Evolutionary conservation across 768 basidiomycete genomes (phyloP).

Genomic region (Calocybe cyanea): DNA sequence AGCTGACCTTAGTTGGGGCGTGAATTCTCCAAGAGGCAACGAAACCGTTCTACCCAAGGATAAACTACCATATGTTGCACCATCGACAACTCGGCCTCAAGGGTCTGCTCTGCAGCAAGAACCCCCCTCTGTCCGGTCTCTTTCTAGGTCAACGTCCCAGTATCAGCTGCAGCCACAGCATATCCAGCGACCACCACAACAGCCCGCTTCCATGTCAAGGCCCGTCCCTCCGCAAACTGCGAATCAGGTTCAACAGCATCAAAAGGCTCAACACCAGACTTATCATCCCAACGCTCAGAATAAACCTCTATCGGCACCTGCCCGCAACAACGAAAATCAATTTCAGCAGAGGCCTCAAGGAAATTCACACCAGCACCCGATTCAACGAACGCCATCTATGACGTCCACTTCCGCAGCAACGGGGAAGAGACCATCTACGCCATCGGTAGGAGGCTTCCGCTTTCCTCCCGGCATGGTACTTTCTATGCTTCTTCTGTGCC

Average conservation of each 20-base stretch:
- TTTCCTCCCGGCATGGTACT: conserved; percentile 44
- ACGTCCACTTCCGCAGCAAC: conserved; percentile 1
- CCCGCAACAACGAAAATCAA: conserved; percentile 14
- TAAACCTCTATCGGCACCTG: neutral
- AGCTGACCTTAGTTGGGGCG: conserved; percentile 18
- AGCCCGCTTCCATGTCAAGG: neutral
- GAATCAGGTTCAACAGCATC: conserved; percentile 1
- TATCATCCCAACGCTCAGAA: neutral
- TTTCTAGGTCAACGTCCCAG: conserved; percentile 7
- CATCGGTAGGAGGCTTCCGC: conserved; percentile 47
- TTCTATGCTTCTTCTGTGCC: conserved; percentile 2
- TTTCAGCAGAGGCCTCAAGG: conserved; percentile 1
- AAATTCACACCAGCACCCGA: conserved; percentile 16
- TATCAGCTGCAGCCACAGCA: conserved; percentile 4
- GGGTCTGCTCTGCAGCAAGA: neutral
- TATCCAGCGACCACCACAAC: neutral
- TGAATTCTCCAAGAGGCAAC: too few relatives aligned
- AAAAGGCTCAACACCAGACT: conserved; percentile 1
- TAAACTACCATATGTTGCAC: too few relatives aligned
- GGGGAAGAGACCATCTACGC: conserved; percentile 23
- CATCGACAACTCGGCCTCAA: neutral
- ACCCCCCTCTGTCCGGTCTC: too few relatives aligned
- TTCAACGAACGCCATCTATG: conserved; percentile 11
- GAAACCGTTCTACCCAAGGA: too few relatives aligned
- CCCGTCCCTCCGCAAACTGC: neutral